Conservation (phyloP, 2,329 filamentous ascomycete genomes). For the Paracorniculantispora psalliotae region DNA sequence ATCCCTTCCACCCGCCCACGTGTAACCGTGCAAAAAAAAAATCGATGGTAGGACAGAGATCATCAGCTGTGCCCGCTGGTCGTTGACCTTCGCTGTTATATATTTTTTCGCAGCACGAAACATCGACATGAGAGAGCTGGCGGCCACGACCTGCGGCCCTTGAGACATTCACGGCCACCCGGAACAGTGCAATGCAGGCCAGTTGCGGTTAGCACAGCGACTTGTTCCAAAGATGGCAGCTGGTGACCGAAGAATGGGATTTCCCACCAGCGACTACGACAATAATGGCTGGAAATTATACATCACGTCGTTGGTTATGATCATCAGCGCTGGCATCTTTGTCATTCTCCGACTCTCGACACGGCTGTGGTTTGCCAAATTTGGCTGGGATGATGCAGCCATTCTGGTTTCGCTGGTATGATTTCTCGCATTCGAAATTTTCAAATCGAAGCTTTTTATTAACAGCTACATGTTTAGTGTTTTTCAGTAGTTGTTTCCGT, state of each 20-base stretch:
- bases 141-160: no score
- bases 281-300: constrained; percentile 32
- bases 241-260: constrained; percentile 18
- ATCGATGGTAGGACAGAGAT: no score
- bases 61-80: background rate
- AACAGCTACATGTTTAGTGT: constrained; percentile 18
- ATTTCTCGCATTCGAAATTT: background rate
- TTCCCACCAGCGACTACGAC: constrained; percentile 28
- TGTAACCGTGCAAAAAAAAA: no score
- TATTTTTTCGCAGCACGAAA: no score
- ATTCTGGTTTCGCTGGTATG: constrained; percentile 32
- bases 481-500: constrained; percentile 28
- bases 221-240: background rate
- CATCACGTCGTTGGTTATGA: constrained; percentile 29
- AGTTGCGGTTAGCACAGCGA: background rate
- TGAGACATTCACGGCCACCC: background rate
- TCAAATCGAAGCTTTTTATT: background rate
- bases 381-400: constrained; percentile 35
- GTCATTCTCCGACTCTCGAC: constrained; percentile 31
- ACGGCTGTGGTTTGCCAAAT: constrained; percentile 27
- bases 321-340: constrained; percentile 30
- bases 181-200: background rate
- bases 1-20: background rate
- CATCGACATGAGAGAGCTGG: background rate
- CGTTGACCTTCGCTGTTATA: background rate